Base-by-base conservation (phyloP, 371 early-diverging fungal species). In the Mortierella sp. region DNA sequence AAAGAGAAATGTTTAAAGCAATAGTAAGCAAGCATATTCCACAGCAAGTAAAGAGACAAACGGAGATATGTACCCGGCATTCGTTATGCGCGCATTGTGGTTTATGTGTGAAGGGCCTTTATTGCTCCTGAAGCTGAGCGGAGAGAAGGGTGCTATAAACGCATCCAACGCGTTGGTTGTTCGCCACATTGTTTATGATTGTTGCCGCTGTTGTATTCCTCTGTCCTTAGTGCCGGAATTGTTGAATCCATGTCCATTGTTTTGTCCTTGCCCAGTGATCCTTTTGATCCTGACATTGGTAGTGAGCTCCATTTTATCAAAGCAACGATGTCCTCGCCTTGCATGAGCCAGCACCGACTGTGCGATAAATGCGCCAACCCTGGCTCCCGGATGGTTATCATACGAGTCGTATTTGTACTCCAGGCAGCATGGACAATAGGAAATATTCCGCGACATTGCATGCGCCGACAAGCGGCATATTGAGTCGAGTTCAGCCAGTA, bases 121-220 rank as follows among this genome's bases (percentile, higher is more conserved):
- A 80, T 80, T 80, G 80, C 26, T 79, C 74, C 37, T 70, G 74
- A 40, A 44, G 59, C 51, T 53, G 73, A 24, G n/a, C 46, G 43
- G 44, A n/a, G 69, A 8, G 14, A 16, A 54, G 50, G 64, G 64
- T 64, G 64, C 64, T 64, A 64, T 37, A 64, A 64, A 64, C 21
- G 64, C 64, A 71, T 48, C 54, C 40, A 71, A 59, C 61, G 26
- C 19, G 64, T 21, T 64, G 53, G 4, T 16, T 46, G 8, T 59
- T 26, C 59, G 31, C 5, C 37, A 6, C 37, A 64, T 64, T 21
- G 16, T 64, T 5, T 31, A 19, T 34, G 14, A 16, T 21, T 37
- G 37, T 64, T 46, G 48, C 48, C 64, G 37, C 9, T 21, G 64
- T 6, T 21, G 64, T 0, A 31, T 37, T 13, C 19, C 11, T 34